Percentiles rank a stretch among this genome's conserved stretches.
phyloP scores from a whole-genome alignment of 495 filamentous ascomycete species.

The Penicillium maclennaniae region DNA sequence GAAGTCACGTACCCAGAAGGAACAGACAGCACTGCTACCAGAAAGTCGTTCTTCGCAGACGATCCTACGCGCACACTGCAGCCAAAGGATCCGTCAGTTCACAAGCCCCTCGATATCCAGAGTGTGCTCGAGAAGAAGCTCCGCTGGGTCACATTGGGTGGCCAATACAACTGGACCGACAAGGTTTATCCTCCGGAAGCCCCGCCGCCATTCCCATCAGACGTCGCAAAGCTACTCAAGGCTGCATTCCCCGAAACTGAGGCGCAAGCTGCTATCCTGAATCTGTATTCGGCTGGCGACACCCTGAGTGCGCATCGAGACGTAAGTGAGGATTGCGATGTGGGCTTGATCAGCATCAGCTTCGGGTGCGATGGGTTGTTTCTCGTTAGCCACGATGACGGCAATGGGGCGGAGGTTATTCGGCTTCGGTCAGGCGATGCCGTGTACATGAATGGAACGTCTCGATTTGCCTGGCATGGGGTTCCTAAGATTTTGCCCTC shows the following conservation, averaged over 20 bases:
- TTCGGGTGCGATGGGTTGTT: constrained; percentile 88
- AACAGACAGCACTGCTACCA: constrained; percentile 3
- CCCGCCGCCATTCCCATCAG: constrained; percentile 70
- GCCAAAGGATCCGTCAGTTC: constrained; percentile 62
- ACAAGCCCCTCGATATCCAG: constrained; percentile 64
- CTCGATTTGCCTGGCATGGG: constrained; percentile 89
- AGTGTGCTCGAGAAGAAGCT: constrained; percentile 70
- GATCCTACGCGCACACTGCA: constrained; percentile 34
- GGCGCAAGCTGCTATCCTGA: constrained; percentile 86
- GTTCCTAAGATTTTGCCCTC: constrained; percentile 75
- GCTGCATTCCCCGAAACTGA: constrained; percentile 65
- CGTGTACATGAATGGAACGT: constrained; percentile 73
- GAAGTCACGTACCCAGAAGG: constrained; percentile 62
- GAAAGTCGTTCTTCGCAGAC: constrained; percentile 51
- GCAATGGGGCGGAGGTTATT: constrained; percentile 52
- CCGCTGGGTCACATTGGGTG: constrained; percentile 89
- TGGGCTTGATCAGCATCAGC: constrained; percentile 75
- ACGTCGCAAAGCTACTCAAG: constrained; percentile 62
- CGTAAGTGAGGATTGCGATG: constrained; percentile 74
- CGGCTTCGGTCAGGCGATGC: constrained; percentile 75
- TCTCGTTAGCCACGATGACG: constrained; percentile 40
- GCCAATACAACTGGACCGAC: constrained; percentile 90
- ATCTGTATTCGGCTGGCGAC: constrained; percentile 84
- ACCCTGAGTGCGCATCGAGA: constrained; percentile 86
- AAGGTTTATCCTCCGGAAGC: constrained; percentile 66